phyloP scores from a whole-genome alignment of 208 protist species.

The Herpetomonas tarakana region DNA sequence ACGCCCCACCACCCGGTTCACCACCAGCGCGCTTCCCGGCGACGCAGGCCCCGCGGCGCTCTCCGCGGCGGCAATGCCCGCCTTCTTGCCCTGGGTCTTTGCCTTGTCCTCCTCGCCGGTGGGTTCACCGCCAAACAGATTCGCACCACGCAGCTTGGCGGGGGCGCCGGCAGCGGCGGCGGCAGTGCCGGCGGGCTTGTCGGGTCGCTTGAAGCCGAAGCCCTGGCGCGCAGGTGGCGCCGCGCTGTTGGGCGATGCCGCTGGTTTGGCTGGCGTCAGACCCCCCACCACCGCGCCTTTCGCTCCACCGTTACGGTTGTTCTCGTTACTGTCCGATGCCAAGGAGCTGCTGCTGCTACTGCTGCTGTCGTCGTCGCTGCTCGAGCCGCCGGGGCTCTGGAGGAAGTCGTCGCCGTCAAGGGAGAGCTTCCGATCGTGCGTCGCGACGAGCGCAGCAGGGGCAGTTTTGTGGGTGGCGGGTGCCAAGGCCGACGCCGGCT shows the following conservation, averaged over 20 bases:
- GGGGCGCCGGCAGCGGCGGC: not conserved
- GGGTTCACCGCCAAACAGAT: not conserved
- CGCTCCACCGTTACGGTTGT: not conserved
- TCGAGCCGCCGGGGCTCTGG: not conserved
- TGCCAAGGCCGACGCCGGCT: no score
- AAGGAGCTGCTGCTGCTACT: constrained; percentile 7
- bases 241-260: not conserved
- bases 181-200: not conserved
- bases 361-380: constrained; percentile 4
- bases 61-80: constrained; percentile 3
- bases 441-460: constrained; percentile 2
- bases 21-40: not conserved
- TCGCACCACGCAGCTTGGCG: constrained; percentile 1
- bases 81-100: not conserved
- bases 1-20: constrained; percentile 6
- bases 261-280: not conserved
- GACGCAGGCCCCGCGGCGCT: not conserved
- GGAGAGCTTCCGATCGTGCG: constrained; percentile 10
- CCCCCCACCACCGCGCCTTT: not conserved
- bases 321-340: not conserved
- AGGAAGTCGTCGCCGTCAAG: not conserved
- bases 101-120: not conserved
- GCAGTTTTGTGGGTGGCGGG: not conserved
- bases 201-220: constrained; percentile 10
- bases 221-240: constrained; percentile 2